Percentiles rank a stretch among this genome's conserved stretches.
Conservation (phyloP, 441 rosid species). For the Erodium texanum region DNA sequence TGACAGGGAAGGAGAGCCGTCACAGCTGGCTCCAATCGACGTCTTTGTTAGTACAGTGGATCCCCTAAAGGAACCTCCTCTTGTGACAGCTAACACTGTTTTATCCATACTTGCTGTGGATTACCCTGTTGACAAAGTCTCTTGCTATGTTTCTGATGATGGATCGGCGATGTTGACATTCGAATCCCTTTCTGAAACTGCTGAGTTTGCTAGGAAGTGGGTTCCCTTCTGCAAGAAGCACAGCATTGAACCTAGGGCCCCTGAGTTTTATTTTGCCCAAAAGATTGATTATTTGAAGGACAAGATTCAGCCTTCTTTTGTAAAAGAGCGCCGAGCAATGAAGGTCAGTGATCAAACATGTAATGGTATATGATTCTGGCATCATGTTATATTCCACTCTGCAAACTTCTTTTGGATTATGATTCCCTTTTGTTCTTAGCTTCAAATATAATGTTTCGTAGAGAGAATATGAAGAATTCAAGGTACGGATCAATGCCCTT, state of each 20-base stretch:
- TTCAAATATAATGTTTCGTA: conserved; percentile 25
- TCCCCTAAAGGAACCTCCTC: conserved; percentile 95
- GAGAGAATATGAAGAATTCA: conserved; percentile 98
- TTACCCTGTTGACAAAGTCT: conserved; percentile 96
- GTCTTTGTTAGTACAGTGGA: conserved; percentile 97
- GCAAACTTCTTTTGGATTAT: background rate
- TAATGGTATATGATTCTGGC: conserved; percentile 4
- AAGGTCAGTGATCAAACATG: conserved; percentile 38
- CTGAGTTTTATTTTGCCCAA: conserved; percentile 86
- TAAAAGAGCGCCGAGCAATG: conserved; percentile 96
- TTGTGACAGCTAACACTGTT: conserved; percentile 95
- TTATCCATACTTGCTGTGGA: conserved; percentile 93
- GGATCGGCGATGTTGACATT: conserved; percentile 98
- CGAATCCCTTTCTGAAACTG: conserved; percentile 88
- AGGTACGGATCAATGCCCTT: conserved; percentile 78
- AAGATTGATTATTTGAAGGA: conserved; percentile 95
- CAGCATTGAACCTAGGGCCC: conserved; percentile 90
- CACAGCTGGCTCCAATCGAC: conserved; percentile 95
- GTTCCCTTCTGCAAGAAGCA: conserved; percentile 90
- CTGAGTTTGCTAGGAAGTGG: conserved; percentile 98
- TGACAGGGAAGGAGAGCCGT: conserved; percentile 91
- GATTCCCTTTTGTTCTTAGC: background rate
- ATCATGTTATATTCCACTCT: background rate
- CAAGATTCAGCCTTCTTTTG: conserved; percentile 91
- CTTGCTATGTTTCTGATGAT: conserved; percentile 96